These are phyloP conservation scores for Leccinellum luteum DNA, from an alignment of 768 basidiomycete species.

Conservation along the genomic window DNA sequence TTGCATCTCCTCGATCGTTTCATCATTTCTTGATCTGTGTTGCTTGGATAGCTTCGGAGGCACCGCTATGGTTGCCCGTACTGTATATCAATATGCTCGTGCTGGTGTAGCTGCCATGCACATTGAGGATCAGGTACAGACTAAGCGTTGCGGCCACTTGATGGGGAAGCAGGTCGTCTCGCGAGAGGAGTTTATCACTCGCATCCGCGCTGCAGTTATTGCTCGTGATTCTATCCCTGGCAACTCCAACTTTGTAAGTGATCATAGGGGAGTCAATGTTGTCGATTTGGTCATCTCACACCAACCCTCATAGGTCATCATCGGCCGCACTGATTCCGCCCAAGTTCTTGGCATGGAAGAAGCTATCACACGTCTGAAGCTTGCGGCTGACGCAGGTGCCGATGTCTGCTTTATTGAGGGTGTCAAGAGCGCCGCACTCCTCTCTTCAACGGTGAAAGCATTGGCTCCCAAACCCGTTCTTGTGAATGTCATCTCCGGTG, in stretches of 20 bases:
- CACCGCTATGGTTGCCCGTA: conserved; percentile 71
- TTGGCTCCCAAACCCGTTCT: conserved; percentile 75
- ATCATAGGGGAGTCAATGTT: not conserved
- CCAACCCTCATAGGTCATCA: conserved; percentile 48
- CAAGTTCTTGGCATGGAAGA: conserved; percentile 81
- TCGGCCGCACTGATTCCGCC: conserved; percentile 76
- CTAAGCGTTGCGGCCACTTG: conserved; percentile 75
- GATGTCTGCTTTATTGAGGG: conserved; percentile 85
- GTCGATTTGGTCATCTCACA: not conserved
- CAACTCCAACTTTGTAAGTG: conserved; percentile 65
- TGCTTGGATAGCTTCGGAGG: conserved; percentile 54
- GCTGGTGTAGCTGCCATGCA: conserved; percentile 74
- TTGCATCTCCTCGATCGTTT: not conserved
- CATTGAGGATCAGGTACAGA: conserved; percentile 82
- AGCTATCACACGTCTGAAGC: conserved; percentile 59
- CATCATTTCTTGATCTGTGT: conserved; percentile 9
- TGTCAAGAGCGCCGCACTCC: conserved; percentile 63
- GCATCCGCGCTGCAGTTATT: conserved; percentile 74
- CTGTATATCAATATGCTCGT: conserved; percentile 65
- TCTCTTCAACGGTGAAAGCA: conserved; percentile 61
- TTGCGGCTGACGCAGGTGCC: conserved; percentile 71
- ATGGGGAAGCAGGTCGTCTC: conserved; percentile 82
- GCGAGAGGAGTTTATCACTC: conserved; percentile 69
- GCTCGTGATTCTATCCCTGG: conserved; percentile 76
- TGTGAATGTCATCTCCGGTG: conserved; percentile 78